Base-by-base conservation (phyloP, 371 early-diverging fungal species). In the Rhizomucor pusillus region DNA sequence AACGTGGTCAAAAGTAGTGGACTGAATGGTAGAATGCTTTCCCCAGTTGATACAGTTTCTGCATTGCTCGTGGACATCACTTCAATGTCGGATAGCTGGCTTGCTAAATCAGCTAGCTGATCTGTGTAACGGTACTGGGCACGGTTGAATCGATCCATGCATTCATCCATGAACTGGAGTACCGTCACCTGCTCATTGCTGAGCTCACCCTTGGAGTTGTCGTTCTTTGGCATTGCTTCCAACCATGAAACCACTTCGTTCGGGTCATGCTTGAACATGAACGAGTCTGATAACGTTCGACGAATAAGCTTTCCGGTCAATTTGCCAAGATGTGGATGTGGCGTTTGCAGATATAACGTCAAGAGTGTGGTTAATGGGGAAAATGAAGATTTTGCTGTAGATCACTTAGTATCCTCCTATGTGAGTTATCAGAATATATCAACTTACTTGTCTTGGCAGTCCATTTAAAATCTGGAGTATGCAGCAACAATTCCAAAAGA, bases 401-500 rank as follows among this genome's bases (percentile, higher is more conserved):
- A 48, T 36, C 1, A 18, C 16, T 37, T 33, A 16, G 43, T 23
- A 46, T 52, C 12, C 13, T 12, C n/a, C 35, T n/a, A 10, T 33
- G 10, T 25, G 23, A 1, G 1, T n/a, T 16, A 29, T 50, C n/a
- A 11, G 37, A 18, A 33, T 9, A 7, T 13, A 36, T 6, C 19
- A 12, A 45, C 19, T 73, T 75, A 76, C 84, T 76, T 40, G 84
- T 59, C 49, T 72, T 71, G 50, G 64, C 71, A 45, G 78, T 79
- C 90, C 89, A 90, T 25, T 86, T 82, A 50, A 90, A 88, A 47
- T 83, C 81, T 16, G 76, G 79, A 37, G 85, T 59, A 24, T 76
- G 77, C 23, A 77, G 50, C 29, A 91, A 58, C 36, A 90, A 69
- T 19, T 80, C 80, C 18, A 92, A 51, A 16, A 89, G 51, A 54